Base-by-base conservation (phyloP, 441 rosid genomes). In the Euphorbia schlechtendalii region DNA sequence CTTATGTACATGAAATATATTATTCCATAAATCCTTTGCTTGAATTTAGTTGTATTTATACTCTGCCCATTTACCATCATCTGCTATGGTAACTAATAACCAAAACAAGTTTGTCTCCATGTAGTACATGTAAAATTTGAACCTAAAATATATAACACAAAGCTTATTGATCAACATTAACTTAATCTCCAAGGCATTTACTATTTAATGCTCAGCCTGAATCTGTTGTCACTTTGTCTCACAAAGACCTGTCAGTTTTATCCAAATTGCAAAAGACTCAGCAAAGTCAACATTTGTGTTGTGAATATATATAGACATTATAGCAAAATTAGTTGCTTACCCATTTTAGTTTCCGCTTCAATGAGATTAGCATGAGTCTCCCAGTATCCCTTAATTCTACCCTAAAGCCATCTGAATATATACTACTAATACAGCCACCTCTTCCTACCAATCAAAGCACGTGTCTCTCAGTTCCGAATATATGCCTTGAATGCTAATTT, bases 131-230 rank as follows among this genome's bases (percentile, higher is more conserved):
- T 7, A 13, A 40, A 24, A 28, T 18, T 6, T 11, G 28, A 11
- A 27, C 17, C 43, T 43, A 7, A 21, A 52, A 7, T 2, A 14
- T 15, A 66, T 27, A 38, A 15, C 24, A 20, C n/a, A 40, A 48
- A 48, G 21, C 49, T 17, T 13, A 40, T n/a, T n/a, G n/a, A n/a
- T 21, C 4, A 38, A 40, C 14, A 38, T 11, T 18, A 10, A 24
- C 30, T 28, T 45, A 56, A 41, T 66, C 69, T 57, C 27, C 45
- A 49, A 7, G 11, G 25, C 5, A 22, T 22, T 58, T 48, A 66
- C 34, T 48, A 45, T 48, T 58, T 30, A 48, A 46, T 15, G 17
- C 32, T 57, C 9, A 36, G 48, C 48, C 48, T 43, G 18, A 25
- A 67, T 17, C 30, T 27, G 30, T 27, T 27, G 30, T 27, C 30